Evolutionary conservation across 2,329 filamentous ascomycete genomes (phyloP), one percentile per base, ranked within the genome.

Genomic region (Sarocladiaceae sp.): DNA sequence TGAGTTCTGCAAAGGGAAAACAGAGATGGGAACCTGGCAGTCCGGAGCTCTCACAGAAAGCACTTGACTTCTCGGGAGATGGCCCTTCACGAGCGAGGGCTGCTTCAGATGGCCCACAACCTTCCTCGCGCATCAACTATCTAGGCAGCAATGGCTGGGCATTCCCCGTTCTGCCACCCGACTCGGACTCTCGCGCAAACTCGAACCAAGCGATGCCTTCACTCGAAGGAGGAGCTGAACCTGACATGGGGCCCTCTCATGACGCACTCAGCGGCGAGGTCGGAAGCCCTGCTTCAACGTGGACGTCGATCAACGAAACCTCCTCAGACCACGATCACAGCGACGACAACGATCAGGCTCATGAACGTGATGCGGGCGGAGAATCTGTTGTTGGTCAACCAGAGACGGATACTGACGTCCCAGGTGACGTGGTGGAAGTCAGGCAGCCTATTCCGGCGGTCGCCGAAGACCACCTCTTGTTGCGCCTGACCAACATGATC

Each of bases 61-160:
- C 47, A 29, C 39, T 39, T 18, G 48, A 50, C n/a, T 43, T 48
- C 4, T 29, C 48, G 4, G 42, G 37, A 7, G 44, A 51, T 43
- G 51, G 51, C 41, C 34, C 56, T 24, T 54, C 61, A 15, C 63
- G 78, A 29, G 74, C 73, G 15, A 67, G 79, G 33, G 69, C 79
- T 21, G 65, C 70, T 41, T 82, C 79, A 0, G 79, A 82, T 52
- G 78, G 78, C 0, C 74, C 74, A 3, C 65, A 64, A 33, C 55
- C 59, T 5, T 63, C 62, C 3, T 61, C 66, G 7, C 59, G 60
- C 2, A 62, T 72, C 44, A 73, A 78, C 42, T 72, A 74, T 0
- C 56, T 82, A 13, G 78, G 70, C 1, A 77, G 77, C 55, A 80
- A 80, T 49, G 82, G 64, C 51, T 83, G 79, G 80, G 72, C 70